Percentiles rank a stretch among this genome's conserved stretches.
These are phyloP conservation scores for Allomyces javanicus DNA, from an alignment of 192 early-diverging fungal species.

Conservation along the genomic window DNA sequence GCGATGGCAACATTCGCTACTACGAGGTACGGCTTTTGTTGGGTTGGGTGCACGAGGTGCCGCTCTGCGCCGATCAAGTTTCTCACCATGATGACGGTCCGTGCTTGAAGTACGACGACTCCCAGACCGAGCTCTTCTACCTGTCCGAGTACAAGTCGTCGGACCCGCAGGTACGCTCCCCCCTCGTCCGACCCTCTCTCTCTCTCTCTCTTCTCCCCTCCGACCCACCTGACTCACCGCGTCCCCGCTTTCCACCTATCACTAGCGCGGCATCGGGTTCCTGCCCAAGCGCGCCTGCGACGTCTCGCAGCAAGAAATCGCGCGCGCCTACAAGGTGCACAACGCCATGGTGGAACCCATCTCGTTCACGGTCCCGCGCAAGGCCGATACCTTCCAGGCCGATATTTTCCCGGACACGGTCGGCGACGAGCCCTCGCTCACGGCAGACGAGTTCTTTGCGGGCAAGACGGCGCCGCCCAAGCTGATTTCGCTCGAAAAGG, in stretches of 20 bases:
- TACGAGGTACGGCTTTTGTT: constrained; percentile 42
- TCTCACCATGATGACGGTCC: no score
- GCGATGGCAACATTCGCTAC: constrained; percentile 44
- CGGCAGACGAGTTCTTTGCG: constrained; percentile 78
- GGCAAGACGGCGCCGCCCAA: neutral
- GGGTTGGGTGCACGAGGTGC: no score
- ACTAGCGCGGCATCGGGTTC: constrained; percentile 62
- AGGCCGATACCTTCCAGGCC: constrained; percentile 89
- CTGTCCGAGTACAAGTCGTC: constrained; percentile 76
- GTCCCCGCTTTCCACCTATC: no score
- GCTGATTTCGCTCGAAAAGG: neutral
- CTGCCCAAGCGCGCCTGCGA: constrained; percentile 84
- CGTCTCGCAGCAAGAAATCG: constrained; percentile 74
- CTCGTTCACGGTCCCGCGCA: constrained; percentile 82
- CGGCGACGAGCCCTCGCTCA: constrained; percentile 60
- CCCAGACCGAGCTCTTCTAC: constrained; percentile 47
- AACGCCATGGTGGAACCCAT: constrained; percentile 81
- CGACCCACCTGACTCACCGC: no score
- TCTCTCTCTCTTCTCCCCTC: no score
- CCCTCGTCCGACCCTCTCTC: no score
- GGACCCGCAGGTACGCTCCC: constrained; percentile 41
- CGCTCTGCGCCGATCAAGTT: no score
- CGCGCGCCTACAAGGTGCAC: constrained; percentile 82
- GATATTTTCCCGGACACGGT: constrained; percentile 82
- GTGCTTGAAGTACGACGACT: constrained; percentile 76